Base-by-base conservation (phyloP, 768 basidiomycete species). In the Clitopilus passeckerianus region DNA sequence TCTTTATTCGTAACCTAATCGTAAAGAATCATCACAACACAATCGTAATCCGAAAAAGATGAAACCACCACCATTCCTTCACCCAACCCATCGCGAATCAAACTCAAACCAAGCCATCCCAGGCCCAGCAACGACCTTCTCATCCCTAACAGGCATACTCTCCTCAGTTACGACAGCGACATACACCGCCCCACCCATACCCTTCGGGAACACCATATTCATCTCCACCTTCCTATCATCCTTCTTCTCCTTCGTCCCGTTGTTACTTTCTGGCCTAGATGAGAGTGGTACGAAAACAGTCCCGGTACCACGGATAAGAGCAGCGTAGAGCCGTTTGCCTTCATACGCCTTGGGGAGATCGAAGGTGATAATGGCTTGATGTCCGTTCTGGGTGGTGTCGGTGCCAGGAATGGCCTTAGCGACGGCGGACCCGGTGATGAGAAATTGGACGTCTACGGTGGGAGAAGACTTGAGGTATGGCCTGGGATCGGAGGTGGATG, bases 141-240 rank as follows among this genome's bases (percentile, higher is more conserved):
- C 46, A 5, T 50, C 46, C n/a, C 5, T n/a, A 50, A 50, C 22
- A 18, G 46, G n/a, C 37, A 41, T 41, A 18, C 22, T 50, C 46
- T 50, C 46, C 46, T 70, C 72, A 63, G 64, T 75, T 56, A 74
- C 78, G 50, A 85, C 72, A 57, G 84, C 67, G 7, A 80, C 77
- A 69, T 82, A 89, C 9, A 81, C 79, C 5, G 77, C 75, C 2
- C 86, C 86, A 57, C 62, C 63, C 14, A 85, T 58, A 2, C 73
- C 74, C 8, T 63, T 59, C 0, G 85, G 86, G 20, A 86, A 69
- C 30, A 65, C 66, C 18, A 74, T 68, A 54, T 73, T 69, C 61
- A 65, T 63, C 52, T 67, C 63, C 34, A 64, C 64, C 57, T 67
- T 65, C 20, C 46, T 18, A 50, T 50, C 46, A 18, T 50, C 46